These are phyloP conservation scores for Acacia pycnantha DNA, from an alignment of 331 rosid genomes.

Conservation along the genomic window DNA sequence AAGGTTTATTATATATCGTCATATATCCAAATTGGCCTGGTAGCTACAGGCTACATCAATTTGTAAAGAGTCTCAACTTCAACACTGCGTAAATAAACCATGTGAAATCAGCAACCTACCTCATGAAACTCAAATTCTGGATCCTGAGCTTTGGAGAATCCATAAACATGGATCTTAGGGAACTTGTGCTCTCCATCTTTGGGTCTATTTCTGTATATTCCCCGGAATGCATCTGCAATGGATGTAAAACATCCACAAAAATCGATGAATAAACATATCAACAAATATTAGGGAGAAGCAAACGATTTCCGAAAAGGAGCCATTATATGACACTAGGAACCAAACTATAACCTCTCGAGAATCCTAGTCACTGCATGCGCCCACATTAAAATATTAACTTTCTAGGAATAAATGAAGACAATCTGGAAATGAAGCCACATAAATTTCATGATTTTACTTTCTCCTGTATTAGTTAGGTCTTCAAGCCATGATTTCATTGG, in stretches of 20 bases:
- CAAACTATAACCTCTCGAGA: background rate
- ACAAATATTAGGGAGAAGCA: background rate
- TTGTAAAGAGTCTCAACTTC: slow-evolving; percentile 10
- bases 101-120: slow-evolving; percentile 43
- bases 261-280: background rate
- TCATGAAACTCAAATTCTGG: slow-evolving; percentile 94
- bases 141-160: slow-evolving; percentile 93
- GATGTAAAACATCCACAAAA: slow-evolving; percentile 24
- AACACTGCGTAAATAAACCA: background rate
- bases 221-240: slow-evolving; percentile 69
- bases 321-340: background rate
- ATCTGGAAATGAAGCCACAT: background rate
- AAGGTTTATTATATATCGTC: background rate
- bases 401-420: background rate
- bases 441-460: background rate
- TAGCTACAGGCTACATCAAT: slow-evolving; percentile 1
- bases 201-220: slow-evolving; percentile 62
- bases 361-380: background rate
- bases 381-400: background rate
- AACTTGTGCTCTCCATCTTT: slow-evolving; percentile 41
- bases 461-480: background rate
- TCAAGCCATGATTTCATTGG: background rate
- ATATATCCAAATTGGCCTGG: background rate
- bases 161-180: slow-evolving; percentile 85
- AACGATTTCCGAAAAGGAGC: background rate